Conservation (phyloP, 495 filamentous ascomycete species). For the Aspergillus taichungensis region DNA sequence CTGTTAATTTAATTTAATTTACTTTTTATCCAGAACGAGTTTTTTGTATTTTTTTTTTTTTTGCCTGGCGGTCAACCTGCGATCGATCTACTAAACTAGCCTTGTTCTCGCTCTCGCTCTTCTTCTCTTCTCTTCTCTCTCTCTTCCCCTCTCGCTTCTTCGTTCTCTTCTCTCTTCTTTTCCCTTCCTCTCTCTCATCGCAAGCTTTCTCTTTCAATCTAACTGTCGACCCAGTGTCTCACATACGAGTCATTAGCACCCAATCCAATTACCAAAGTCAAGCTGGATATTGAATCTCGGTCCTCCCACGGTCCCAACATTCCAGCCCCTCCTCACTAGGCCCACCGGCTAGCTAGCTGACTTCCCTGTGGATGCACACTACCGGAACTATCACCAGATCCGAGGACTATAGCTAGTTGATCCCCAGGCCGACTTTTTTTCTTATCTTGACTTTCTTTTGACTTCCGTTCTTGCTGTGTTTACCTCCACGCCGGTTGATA, state of each 20-base stretch:
- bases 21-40: background rate
- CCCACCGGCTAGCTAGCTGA: background rate
- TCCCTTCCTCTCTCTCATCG: constrained; percentile 5
- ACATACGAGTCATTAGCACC: constrained; percentile 1
- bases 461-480: no score
- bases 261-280: background rate
- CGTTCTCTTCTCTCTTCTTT: constrained; percentile 1
- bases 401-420: no score
- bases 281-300: background rate
- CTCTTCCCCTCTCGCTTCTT: constrained; percentile 6
- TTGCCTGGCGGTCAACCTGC: constrained; percentile 10
- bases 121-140: constrained; percentile 11
- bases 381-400: no score
- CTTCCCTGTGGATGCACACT: background rate
- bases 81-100: background rate
- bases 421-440: no score
- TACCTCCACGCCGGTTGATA: no score
- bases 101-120: constrained; percentile 3
- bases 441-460: no score
- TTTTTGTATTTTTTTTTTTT: background rate
- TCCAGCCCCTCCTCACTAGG: background rate
- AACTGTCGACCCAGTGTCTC: constrained; percentile 4
- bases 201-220: constrained; percentile 2
- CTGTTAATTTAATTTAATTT: constrained; percentile 1
- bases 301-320: no score